Percentiles rank a stretch among this genome's conserved stretches.
phyloP scores from a whole-genome alignment of 1,139 yeast species.

The Candida tetrigidarum region DNA sequence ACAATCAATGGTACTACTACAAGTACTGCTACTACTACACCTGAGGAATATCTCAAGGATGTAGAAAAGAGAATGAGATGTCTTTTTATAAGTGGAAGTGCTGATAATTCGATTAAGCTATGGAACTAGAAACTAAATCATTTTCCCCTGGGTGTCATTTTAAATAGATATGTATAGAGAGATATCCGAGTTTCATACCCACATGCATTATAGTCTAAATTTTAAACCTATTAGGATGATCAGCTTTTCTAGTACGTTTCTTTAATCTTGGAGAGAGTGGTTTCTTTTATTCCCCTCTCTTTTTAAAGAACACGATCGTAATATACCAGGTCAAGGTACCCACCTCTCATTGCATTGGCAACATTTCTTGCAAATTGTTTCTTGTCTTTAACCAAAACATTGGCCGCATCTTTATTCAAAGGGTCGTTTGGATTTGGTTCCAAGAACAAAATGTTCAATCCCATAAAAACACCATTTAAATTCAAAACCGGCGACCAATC shows the following conservation, averaged over 20 bases:
- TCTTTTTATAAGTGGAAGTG: conserved; percentile 61
- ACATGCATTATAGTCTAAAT: no score
- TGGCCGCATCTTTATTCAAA: conserved; percentile 88
- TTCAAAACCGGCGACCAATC: conserved; percentile 97
- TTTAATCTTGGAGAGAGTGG: no score
- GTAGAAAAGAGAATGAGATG: conserved; percentile 56
- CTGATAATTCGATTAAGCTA: conserved; percentile 54
- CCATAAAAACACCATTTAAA: conserved; percentile 80
- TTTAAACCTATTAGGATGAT: no score
- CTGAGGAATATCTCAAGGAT: conserved; percentile 22
- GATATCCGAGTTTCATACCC: not conserved
- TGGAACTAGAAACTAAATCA: conserved; percentile 45
- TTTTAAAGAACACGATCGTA: conserved; percentile 61
- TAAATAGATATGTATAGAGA: conserved; percentile 1
- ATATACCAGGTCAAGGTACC: conserved; percentile 55
- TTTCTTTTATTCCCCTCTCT: not conserved
- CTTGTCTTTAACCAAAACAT: conserved; percentile 63
- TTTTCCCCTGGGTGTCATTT: not conserved
- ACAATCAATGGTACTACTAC: conserved; percentile 13
- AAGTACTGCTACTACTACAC: no score
- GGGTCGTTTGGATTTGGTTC: conserved; percentile 96
- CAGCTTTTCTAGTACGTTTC: no score
- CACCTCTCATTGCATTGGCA: conserved; percentile 71
- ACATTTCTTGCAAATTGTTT: conserved; percentile 63
- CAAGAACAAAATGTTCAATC: conserved; percentile 80